Base-by-base conservation (phyloP, 1,139 yeast genomes). In the Nakaseomyces kungkrabaensis region DNA sequence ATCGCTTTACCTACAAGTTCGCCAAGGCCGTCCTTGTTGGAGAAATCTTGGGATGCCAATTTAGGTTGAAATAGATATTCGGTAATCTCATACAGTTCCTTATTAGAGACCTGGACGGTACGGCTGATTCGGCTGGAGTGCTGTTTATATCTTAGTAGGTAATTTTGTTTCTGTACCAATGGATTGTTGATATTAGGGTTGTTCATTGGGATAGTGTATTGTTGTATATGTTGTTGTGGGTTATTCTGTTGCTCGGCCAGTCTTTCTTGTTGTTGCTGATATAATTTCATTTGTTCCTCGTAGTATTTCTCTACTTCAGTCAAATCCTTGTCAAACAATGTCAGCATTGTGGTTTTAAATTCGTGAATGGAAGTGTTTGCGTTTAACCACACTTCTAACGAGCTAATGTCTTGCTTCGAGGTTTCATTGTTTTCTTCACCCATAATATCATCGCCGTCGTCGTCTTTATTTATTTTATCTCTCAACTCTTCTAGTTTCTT, bases 11-110 rank as follows among this genome's bases (percentile, higher is more conserved):
- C 56, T 43, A 63, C 55, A 24, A 63, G 51, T 41, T 59, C 63
- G 37, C 61, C 57, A 33, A 63, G 48, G 5, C 68, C 68, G 37
- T 60, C 63, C 5, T 52, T 53, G 24, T 43, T 41, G 9, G 55
- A 46, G 47, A 54, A 60, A 32, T 55, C 52, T 8, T 51, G 55
- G 7, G 57, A 51, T 3, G 56, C 57, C 17, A 54, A 36, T 13
- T 50, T 43, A 1, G 68, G 68, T 40, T 63, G 57, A 50, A 65
- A 65, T 29, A 65, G 50, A 34, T 52, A 54, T 50, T 65, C 68
- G 4, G 61, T 53, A 3, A 63, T 41, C 43, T 47, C 45, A 48
- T 56, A 60, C 45, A 63, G 56, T 27, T 65, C 64, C 45, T 54
- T 57, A 33, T 54, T 52, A 25, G 57, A 59, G 31, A 63, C 37